Evolutionary conservation across 306 rosid species (phyloP).

Genomic region (Gynostemma pentaphyllum): DNA sequence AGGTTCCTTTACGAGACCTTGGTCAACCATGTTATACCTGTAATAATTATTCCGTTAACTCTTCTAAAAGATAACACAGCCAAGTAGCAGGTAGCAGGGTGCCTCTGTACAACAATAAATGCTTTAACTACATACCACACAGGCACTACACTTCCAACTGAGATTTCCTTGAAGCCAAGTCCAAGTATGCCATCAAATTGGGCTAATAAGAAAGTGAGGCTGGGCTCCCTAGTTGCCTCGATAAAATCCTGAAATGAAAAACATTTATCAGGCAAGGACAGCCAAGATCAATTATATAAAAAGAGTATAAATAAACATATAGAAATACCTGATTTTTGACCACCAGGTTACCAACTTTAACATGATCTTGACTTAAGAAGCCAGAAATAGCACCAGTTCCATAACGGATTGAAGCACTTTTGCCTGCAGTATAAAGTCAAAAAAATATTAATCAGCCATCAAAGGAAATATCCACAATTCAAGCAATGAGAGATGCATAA

Average conservation of each 20-base stretch:
- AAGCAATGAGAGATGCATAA: not conserved
- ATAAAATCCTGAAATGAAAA: slow-evolving; percentile 29
- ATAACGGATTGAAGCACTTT: slow-evolving; percentile 36
- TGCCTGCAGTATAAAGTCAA: slow-evolving; percentile 19
- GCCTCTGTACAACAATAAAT: not conserved
- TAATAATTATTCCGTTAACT: slow-evolving; percentile 4
- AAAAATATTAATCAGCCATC: not conserved
- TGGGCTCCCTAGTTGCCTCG: slow-evolving; percentile 46
- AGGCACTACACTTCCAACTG: slow-evolving; percentile 10
- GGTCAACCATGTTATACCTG: slow-evolving; percentile 50
- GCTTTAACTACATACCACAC: not conserved
- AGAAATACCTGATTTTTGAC: slow-evolving; percentile 34
- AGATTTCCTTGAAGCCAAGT: slow-evolving; percentile 11
- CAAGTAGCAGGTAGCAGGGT: not conserved
- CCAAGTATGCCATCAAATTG: slow-evolving; percentile 10
- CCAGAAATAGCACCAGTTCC: slow-evolving; percentile 54
- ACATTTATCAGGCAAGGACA: not conserved
- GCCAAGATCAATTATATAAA: not conserved
- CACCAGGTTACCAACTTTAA: slow-evolving; percentile 38
- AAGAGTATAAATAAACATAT: not conserved
- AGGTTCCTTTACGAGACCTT: slow-evolving; percentile 42
- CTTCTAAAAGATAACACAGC: not conserved
- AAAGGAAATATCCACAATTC: not conserved
- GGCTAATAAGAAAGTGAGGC: slow-evolving; percentile 21
- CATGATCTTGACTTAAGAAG: slow-evolving; percentile 38